These are phyloP conservation scores for Proliferodiscus dingleyae DNA, from an alignment of 2,329 filamentous ascomycete genomes.

Conservation along the genomic window DNA sequence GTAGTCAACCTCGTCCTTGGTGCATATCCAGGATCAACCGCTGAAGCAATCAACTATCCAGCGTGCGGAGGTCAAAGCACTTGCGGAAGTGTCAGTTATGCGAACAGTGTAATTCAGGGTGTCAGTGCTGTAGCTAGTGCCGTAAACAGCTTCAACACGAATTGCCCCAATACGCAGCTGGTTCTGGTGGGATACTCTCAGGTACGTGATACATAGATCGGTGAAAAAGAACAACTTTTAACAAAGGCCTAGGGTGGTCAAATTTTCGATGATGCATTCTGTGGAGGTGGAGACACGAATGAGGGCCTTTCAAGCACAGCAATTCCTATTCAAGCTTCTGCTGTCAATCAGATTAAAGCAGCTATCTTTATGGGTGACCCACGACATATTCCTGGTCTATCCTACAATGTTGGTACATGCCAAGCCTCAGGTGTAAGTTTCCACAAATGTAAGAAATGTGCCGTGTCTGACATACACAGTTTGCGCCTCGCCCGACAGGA, in stretches of 20 bases:
- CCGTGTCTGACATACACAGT: slow-evolving; percentile 34
- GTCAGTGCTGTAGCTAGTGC: slow-evolving; percentile 53
- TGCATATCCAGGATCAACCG: slow-evolving; percentile 45
- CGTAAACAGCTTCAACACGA: slow-evolving; percentile 52
- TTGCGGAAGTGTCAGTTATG: slow-evolving; percentile 57
- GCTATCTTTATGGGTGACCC: slow-evolving; percentile 64
- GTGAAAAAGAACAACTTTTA: slow-evolving; percentile 1
- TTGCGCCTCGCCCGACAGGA: slow-evolving; percentile 49
- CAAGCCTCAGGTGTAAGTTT: slow-evolving; percentile 51
- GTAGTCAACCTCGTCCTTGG: slow-evolving; percentile 46
- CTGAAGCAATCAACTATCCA: slow-evolving; percentile 53
- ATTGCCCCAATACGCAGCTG: slow-evolving; percentile 52
- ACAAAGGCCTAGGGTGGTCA: slow-evolving; percentile 48
- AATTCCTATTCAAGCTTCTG: slow-evolving; percentile 39
- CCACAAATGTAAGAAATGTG: neutral
- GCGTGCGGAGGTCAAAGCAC: slow-evolving; percentile 57
- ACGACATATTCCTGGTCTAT: slow-evolving; percentile 47
- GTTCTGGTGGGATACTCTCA: slow-evolving; percentile 61
- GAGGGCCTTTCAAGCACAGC: slow-evolving; percentile 42
- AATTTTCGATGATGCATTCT: slow-evolving; percentile 59
- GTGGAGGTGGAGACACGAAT: slow-evolving; percentile 49
- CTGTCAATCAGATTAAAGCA: slow-evolving; percentile 53
- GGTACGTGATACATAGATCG: slow-evolving; percentile 29
- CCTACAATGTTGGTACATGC: slow-evolving; percentile 60
- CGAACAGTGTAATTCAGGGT: slow-evolving; percentile 52